Conservation (phyloP, 768 basidiomycete genomes). For the Boletus coccyginus region DNA sequence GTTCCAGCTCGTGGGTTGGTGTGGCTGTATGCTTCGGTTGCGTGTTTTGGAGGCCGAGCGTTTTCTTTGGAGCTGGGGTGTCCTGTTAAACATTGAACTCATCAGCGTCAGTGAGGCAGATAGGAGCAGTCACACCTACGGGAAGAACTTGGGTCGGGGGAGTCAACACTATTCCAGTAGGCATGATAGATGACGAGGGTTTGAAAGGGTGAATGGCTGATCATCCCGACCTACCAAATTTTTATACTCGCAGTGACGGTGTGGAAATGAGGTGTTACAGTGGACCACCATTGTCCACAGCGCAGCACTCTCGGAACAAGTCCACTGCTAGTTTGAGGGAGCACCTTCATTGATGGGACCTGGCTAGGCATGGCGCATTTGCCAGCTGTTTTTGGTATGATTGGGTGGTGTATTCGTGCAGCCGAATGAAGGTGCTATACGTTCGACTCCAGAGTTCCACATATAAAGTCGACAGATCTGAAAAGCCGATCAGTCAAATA, state of each 20-base stretch:
- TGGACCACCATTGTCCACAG: slow-evolving; percentile 16
- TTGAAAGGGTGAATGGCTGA: background rate
- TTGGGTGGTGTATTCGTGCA: background rate
- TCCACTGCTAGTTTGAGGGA: background rate
- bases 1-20: background rate
- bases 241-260: slow-evolving; percentile 11
- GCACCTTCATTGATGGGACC: background rate
- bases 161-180: background rate
- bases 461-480: background rate
- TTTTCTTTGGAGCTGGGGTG: background rate
- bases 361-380: background rate
- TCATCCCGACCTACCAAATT: background rate
- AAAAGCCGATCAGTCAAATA: background rate
- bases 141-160: slow-evolving; percentile 1
- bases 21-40: background rate
- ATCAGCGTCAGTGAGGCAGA: background rate
- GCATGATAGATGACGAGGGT: slow-evolving; percentile 7
- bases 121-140: background rate
- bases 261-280: slow-evolving; percentile 5
- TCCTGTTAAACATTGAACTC: slow-evolving; percentile 3
- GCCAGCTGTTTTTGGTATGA: slow-evolving; percentile 8
- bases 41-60: background rate
- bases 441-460: background rate
- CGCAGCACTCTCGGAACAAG: background rate
- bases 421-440: background rate